Evolutionary conservation across 306 rosid species (phyloP).

Genomic region (Vigna angularis): DNA sequence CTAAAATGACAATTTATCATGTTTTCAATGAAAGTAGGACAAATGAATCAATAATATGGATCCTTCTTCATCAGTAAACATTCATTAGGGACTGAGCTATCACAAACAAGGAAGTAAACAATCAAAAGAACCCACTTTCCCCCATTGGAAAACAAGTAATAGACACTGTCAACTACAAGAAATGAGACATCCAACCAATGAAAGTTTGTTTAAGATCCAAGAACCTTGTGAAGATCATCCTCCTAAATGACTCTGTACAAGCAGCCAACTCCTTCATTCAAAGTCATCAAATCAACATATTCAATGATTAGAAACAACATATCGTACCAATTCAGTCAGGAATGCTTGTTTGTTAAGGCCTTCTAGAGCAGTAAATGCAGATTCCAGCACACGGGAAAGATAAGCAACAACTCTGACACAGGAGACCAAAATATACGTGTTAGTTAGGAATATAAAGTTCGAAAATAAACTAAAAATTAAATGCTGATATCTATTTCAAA

Average conservation of each 20-base stretch:
- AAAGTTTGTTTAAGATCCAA: conserved; percentile 11
- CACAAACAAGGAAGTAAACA: conserved; percentile 7
- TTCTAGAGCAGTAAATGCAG: conserved; percentile 94
- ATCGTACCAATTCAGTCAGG: conserved; percentile 83
- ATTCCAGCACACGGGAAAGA: conserved; percentile 97
- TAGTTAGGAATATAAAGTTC: conserved; percentile 18
- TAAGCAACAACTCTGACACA: conserved; percentile 89
- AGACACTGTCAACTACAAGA: not conserved
- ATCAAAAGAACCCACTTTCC: not conserved
- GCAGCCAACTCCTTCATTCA: conserved; percentile 26
- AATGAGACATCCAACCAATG: conserved; percentile 7
- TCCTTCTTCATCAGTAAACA: conserved; percentile 2
- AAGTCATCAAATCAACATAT: conserved; percentile 32
- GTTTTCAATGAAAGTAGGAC: conserved; percentile 36
- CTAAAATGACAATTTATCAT: conserved; percentile 50
- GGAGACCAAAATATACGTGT: conserved; percentile 43
- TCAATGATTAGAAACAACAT: conserved; percentile 35
- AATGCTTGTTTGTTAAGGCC: conserved; percentile 99
- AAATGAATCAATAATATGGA: not conserved
- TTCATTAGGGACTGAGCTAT: conserved; percentile 19
- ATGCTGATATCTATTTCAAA: conserved; percentile 15
- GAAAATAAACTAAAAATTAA: not conserved
- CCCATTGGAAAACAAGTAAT: not conserved
- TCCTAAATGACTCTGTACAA: conserved; percentile 15
- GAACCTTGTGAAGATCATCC: not conserved